Base-by-base conservation (phyloP, 148 eudicot species). In the Cornus florida region DNA sequence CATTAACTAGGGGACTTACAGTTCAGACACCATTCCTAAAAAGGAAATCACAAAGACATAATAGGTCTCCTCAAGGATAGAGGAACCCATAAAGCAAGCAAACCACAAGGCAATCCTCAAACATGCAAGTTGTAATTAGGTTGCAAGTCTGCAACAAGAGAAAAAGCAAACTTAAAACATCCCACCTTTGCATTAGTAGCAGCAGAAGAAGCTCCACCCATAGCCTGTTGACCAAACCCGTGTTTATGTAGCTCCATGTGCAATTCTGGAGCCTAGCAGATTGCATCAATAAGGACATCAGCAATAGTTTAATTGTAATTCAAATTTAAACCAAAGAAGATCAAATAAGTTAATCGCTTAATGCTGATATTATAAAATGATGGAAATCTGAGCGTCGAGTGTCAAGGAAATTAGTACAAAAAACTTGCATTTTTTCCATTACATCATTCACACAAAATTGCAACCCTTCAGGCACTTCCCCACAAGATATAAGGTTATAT, bases 221-320 rank as follows among this genome's bases (percentile, higher is more conserved):
- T 28, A 41, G 73, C 84, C 57, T 57, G 80, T 59, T 86, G 86
- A 50, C 67, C 66, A 57, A 57, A 64, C 2, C 73, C 32, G 1
- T 73, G 67, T 80, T 65, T 86, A 73, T 81, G 89, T 81, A 84
- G 75, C 79, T 86, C 85, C 57, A 79, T 76, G 62, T 86, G 89
- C 20, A 86, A 73, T 31, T 86, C 81, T 16, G 89, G 89, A 50
- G 89, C 86, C 89, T 81, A 72, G 23, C 59, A 53, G 19, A 53
- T 53, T 2, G 10, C 6, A 65, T 22, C 31, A 65, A 23, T 65
- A 23, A 65, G 2, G 32, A 24, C 12, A 22, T 22, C 2, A 22
- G 31, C 33, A 65, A 22, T 65, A 22, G 68, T 10, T 65, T 65
- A 65, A 65, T n/a, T 7, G 10, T 65, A 9, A 65, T 7, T 22